These are phyloP conservation scores for Mycena floridula DNA, from an alignment of 768 basidiomycete species.

Conservation along the genomic window DNA sequence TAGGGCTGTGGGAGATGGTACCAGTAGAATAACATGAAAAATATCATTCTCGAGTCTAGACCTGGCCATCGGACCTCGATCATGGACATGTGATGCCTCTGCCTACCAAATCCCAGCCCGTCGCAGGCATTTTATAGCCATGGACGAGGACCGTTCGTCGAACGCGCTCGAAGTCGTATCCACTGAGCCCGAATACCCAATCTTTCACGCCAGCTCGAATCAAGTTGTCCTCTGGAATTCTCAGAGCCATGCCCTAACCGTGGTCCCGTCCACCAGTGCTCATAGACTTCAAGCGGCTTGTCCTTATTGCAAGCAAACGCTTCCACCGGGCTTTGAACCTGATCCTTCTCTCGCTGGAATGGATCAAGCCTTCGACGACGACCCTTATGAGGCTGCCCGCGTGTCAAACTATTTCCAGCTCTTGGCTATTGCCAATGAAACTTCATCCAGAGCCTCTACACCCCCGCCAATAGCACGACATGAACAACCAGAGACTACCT, in stretches of 20 bases:
- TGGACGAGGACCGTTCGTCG: no score
- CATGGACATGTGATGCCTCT: no score
- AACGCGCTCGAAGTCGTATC: conserved; percentile 13
- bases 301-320: conserved; percentile 67
- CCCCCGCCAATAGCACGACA: conserved; percentile 28
- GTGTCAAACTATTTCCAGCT: conserved; percentile 70
- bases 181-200: conserved; percentile 56
- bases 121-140: no score
- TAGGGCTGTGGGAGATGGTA: no score
- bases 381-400: conserved; percentile 10
- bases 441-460: conserved; percentile 44
- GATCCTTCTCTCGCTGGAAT: conserved; percentile 2
- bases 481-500: conserved; percentile 26
- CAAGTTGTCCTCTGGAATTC: conserved; percentile 88
- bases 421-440: conserved; percentile 67
- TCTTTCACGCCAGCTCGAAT: conserved; percentile 68
- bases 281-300: conserved; percentile 34
- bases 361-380: conserved; percentile 10
- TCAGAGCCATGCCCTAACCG: conserved; percentile 74
- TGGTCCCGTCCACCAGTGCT: conserved; percentile 32
- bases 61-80: no score
- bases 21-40: no score
- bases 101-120: no score
- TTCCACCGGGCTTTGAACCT: conserved; percentile 40
- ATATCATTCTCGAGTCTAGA: no score